Conservation (phyloP, 129 eudicot species). For the Flaveria sonorensis region DNA sequence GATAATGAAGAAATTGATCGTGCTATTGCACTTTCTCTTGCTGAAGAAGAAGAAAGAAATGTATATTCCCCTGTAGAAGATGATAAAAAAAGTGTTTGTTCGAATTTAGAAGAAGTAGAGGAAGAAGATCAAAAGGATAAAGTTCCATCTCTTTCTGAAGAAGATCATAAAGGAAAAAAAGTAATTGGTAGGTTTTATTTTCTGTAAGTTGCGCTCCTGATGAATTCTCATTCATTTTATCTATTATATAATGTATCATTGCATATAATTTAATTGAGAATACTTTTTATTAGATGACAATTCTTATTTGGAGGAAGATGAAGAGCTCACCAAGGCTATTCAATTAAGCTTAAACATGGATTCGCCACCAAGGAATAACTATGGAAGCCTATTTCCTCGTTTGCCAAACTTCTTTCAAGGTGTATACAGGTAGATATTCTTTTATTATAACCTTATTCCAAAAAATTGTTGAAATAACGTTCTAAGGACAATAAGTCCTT, state of each 20-base stretch:
- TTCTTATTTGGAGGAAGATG: slow-evolving; percentile 71
- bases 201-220: not conserved
- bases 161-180: slow-evolving; percentile 77
- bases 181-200: slow-evolving; percentile 61
- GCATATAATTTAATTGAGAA: slow-evolving; percentile 4
- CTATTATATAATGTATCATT: slow-evolving; percentile 10
- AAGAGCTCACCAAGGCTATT: slow-evolving; percentile 80
- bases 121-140: slow-evolving; percentile 42
- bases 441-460: slow-evolving; percentile 5
- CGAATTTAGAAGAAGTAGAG: slow-evolving; percentile 55
- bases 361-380: slow-evolving; percentile 60
- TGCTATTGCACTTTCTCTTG: slow-evolving; percentile 91
- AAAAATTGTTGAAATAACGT: not conserved
- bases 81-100: slow-evolving; percentile 42
- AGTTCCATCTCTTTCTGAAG: slow-evolving; percentile 59
- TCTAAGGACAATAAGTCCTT: not conserved
- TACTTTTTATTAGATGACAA: slow-evolving; percentile 39
- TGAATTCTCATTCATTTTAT: not conserved
- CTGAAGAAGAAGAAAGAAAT: slow-evolving; percentile 67
- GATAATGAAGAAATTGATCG: slow-evolving; percentile 74
- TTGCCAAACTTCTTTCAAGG: slow-evolving; percentile 56
- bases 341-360: slow-evolving; percentile 77
- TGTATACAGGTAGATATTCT: slow-evolving; percentile 54
- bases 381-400: slow-evolving; percentile 62
- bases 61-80: slow-evolving; percentile 31